Percentiles rank a stretch among this genome's conserved stretches.
phyloP scores from a whole-genome alignment of 176 grass and related monocot genomes.

The Raddia distichophylla region DNA sequence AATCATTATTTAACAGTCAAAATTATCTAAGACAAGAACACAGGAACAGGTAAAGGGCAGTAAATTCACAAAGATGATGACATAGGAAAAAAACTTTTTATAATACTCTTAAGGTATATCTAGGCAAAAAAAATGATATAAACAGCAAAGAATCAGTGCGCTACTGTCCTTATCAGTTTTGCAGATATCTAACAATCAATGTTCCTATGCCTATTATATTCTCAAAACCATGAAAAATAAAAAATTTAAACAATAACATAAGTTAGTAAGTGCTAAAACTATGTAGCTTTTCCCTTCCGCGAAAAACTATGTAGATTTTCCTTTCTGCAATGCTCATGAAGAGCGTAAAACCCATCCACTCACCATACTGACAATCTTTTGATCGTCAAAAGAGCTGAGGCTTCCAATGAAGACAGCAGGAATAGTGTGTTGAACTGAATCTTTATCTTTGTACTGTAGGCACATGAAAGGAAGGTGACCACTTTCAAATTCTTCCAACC shows the following conservation, averaged over 20 bases:
- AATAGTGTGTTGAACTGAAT: slow-evolving; percentile 83
- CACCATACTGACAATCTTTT: slow-evolving; percentile 68
- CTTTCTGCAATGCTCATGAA: slow-evolving; percentile 11
- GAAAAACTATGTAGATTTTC: slow-evolving; percentile 13
- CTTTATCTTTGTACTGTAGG: slow-evolving; percentile 95
- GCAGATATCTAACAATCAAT: slow-evolving; percentile 2
- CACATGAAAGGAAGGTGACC: slow-evolving; percentile 91
- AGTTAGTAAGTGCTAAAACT: neutral
- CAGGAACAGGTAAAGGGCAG: neutral
- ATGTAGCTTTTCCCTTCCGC: slow-evolving; percentile 19
- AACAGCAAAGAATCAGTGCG: slow-evolving; percentile 19
- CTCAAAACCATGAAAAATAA: neutral
- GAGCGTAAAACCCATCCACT: slow-evolving; percentile 19
- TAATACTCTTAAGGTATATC: neutral
- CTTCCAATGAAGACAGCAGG: slow-evolving; percentile 92
- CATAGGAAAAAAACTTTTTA: neutral
- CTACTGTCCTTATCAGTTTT: neutral
- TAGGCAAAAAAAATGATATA: neutral
- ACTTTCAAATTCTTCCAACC: slow-evolving; percentile 81
- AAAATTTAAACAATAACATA: slow-evolving; percentile 9
- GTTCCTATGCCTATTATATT: slow-evolving; percentile 8
- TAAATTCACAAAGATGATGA: slow-evolving; percentile 12
- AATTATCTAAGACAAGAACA: slow-evolving; percentile 32
- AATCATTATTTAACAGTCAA: slow-evolving; percentile 19
- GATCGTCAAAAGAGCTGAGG: slow-evolving; percentile 61